phyloP scores from a whole-genome alignment of 495 filamentous ascomycete genomes.

The Podospora bellae-mahoneyi region DNA sequence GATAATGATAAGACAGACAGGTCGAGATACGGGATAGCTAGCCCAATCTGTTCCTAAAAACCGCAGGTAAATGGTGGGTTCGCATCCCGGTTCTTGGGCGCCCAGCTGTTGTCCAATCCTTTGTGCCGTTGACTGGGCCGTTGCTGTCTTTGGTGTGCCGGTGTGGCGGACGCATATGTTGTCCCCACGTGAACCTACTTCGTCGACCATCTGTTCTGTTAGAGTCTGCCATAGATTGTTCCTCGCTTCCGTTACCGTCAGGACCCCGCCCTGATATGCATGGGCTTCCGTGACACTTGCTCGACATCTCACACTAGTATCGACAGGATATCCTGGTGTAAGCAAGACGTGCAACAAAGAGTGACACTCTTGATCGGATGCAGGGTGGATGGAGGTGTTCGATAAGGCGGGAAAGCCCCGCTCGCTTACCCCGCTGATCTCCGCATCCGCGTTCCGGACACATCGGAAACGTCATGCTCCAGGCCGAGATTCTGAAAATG shows the following conservation, averaged over 20 bases:
- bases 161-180: neutral
- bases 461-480: neutral
- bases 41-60: neutral
- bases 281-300: neutral
- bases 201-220: neutral
- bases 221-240: no score
- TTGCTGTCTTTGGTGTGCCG: neutral
- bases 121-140: neutral
- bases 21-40: neutral
- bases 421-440: neutral
- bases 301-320: neutral
- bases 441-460: neutral
- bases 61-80: neutral
- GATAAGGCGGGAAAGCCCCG: neutral
- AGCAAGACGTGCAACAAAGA: neutral
- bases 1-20: neutral
- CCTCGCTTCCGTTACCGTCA: no score
- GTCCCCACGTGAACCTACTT: neutral
- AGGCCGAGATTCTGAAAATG: neutral
- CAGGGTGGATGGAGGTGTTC: neutral
- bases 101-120: neutral
- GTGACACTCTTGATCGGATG: neutral
- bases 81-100: neutral
- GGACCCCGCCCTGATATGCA: neutral
- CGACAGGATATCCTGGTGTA: neutral